Conservation (phyloP, 306 rosid genomes). For the Cicer bijugum region DNA sequence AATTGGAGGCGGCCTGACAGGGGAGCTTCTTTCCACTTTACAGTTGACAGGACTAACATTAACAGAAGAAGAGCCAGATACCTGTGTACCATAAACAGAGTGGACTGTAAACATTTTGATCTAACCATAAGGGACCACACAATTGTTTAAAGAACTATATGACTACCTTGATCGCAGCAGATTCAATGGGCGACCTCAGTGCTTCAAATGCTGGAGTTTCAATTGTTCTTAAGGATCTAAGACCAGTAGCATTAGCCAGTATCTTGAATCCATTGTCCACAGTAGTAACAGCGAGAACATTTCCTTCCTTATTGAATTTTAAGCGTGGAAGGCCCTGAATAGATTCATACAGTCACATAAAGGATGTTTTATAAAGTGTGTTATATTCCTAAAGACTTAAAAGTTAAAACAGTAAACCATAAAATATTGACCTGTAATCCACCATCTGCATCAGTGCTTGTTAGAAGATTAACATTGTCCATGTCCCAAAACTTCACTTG, state of each 20-base stretch:
- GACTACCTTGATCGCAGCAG: constrained; percentile 69
- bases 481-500: constrained; percentile 89
- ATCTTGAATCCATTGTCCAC: constrained; percentile 76
- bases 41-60: constrained; percentile 69
- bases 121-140: constrained; percentile 16
- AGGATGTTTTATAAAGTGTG: not conserved
- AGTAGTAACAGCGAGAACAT: constrained; percentile 83
- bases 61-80: constrained; percentile 63
- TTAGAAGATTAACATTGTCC: constrained; percentile 60
- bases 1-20: constrained; percentile 74
- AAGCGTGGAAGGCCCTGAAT: constrained; percentile 74
- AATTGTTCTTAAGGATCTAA: constrained; percentile 60
- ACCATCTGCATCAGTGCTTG: constrained; percentile 73
- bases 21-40: constrained; percentile 83
- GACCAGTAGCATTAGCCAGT: constrained; percentile 73
- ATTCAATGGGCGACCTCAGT: constrained; percentile 70
- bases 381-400: constrained; percentile 21
- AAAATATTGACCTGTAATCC: constrained; percentile 69
- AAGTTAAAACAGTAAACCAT: constrained; percentile 25
- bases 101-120: not conserved
- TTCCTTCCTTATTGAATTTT: constrained; percentile 89
- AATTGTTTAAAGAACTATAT: constrained; percentile 30
- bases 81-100: constrained; percentile 54
- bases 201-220: constrained; percentile 73
- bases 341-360: constrained; percentile 43